Evolutionary conservation across 176 grass and related monocot species (phyloP).

Genomic region (Raddia distichophylla): DNA sequence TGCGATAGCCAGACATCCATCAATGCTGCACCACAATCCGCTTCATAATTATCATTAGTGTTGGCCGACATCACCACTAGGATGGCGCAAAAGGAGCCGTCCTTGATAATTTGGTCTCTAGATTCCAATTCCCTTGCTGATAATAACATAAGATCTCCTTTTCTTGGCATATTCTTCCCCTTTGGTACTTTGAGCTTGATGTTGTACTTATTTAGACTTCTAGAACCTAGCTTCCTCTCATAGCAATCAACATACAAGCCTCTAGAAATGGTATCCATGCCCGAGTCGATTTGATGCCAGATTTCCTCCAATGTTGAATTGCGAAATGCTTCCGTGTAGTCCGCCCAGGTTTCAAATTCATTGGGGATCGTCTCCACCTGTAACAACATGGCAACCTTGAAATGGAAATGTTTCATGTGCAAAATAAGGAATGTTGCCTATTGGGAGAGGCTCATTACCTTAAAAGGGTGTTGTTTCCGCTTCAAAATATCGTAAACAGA

Average conservation of each 20-base stretch:
- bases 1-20: too few relatives aligned
- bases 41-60: too few relatives aligned
- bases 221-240: neutral
- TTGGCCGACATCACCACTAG: neutral
- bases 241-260: neutral
- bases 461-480: accelerated
- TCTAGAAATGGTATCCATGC: slow-evolving; percentile 24
- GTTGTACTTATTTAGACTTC: neutral
- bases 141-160: neutral
- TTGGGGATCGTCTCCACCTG: slow-evolving; percentile 26
- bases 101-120: slow-evolving; percentile 16
- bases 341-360: neutral
- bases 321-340: slow-evolving; percentile 9
- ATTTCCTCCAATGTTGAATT: slow-evolving; percentile 35
- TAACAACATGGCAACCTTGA: slow-evolving; percentile 30
- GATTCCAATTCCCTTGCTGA: neutral
- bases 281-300: neutral
- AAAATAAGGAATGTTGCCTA: slow-evolving; percentile 17
- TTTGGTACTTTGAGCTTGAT: slow-evolving; percentile 6
- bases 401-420: neutral
- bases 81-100: neutral
- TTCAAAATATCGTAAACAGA: neutral
- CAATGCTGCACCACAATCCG: too few relatives aligned
- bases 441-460: slow-evolving; percentile 5
- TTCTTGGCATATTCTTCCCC: neutral